Percentiles rank a stretch among this genome's conserved stretches.
phyloP scores from a whole-genome alignment of 768 basidiomycete species.

The Lactarius indigo region DNA sequence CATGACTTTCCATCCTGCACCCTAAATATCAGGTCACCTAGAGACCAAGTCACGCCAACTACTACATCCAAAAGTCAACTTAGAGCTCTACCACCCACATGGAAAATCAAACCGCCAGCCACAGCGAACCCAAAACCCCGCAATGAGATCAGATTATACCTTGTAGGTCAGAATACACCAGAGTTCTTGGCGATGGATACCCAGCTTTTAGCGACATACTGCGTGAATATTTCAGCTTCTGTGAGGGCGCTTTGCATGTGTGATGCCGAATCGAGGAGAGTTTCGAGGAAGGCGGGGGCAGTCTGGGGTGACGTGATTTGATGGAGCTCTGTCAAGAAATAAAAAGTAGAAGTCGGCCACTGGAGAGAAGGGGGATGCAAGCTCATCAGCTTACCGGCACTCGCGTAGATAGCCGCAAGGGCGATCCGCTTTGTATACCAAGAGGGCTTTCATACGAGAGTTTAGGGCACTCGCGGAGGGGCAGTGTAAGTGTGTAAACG shows the following conservation, averaged over 20 bases:
- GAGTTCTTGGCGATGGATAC: constrained; percentile 66
- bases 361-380: not conserved
- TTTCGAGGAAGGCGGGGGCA: constrained; percentile 60
- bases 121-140: not conserved
- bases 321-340: constrained; percentile 53
- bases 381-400: constrained; percentile 48
- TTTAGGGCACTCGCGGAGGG: not conserved
- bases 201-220: constrained; percentile 68
- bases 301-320: constrained; percentile 76
- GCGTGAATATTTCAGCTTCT: constrained; percentile 53
- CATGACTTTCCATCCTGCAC: not conserved
- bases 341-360: not conserved
- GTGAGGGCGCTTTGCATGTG: constrained; percentile 44
- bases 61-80: too few species aligned
- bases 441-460: constrained; percentile 42
- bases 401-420: constrained; percentile 63
- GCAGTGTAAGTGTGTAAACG: not conserved
- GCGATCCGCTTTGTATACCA: constrained; percentile 74
- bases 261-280: constrained; percentile 51
- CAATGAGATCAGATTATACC: not conserved
- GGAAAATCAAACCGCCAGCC: not conserved
- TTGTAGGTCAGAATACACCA: constrained; percentile 42
- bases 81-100: not conserved
- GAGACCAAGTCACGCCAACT: too few species aligned
- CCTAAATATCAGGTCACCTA: not conserved